Evolutionary conservation across 1,284 basidiomycete genomes (phyloP).

Genomic region (Rhodotorula sp.): DNA sequence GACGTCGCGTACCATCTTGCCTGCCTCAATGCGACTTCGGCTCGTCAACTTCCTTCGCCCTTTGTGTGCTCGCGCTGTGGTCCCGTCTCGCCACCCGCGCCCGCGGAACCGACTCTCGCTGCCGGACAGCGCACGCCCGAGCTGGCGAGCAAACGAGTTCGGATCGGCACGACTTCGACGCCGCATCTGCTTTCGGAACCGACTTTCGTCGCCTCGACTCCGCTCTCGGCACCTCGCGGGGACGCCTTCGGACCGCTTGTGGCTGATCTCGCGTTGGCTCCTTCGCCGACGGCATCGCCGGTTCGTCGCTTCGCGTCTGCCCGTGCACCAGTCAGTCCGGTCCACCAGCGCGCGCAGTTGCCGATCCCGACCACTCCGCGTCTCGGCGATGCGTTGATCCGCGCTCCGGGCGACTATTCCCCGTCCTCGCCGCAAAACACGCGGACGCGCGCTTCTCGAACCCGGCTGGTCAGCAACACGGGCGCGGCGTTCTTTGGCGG

Average conservation of each 20-base stretch:
- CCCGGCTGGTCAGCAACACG: conserved; percentile 30
- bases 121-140: conserved; percentile 6
- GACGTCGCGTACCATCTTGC: conserved; percentile 37
- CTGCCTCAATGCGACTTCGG: conserved; percentile 30
- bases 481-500: conserved; percentile 20
- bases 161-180: conserved; percentile 18
- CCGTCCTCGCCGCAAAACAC: conserved; percentile 34
- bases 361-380: conserved; percentile 31
- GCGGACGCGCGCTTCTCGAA: conserved; percentile 18
- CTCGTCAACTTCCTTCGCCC: conserved; percentile 25
- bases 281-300: conserved; percentile 31
- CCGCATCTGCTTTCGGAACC: conserved; percentile 27
- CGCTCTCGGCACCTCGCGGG: conserved; percentile 23
- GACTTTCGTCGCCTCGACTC: conserved; percentile 24
- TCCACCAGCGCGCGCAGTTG: conserved; percentile 5
- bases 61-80: conserved; percentile 41
- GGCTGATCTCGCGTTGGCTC: conserved; percentile 34
- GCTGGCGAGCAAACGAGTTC: conserved; percentile 16
- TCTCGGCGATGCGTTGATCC: conserved; percentile 15
- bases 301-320: conserved; percentile 19
- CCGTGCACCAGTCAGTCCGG: background rate
- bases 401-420: conserved; percentile 31
- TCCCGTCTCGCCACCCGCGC: background rate
- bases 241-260: conserved; percentile 24
- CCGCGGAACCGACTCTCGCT: background rate